Conservation (phyloP, 306 rosid genomes). For the Rosa lucieae region DNA sequence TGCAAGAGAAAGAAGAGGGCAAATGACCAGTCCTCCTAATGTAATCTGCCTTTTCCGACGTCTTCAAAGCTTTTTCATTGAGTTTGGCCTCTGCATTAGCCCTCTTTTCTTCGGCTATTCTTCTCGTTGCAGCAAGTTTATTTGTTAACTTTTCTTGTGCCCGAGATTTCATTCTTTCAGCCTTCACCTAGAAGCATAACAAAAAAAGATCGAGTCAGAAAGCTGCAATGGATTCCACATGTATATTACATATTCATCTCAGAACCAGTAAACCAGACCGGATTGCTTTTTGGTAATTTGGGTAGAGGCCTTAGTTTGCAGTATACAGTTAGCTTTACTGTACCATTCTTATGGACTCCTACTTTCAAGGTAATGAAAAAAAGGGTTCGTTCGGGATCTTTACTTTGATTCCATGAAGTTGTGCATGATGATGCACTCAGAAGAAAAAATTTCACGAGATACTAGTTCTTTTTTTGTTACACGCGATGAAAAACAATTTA, state of each 20-base stretch:
- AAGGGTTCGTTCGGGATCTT: background rate
- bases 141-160: constrained; percentile 73
- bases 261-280: background rate
- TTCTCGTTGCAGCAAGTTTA: constrained; percentile 64
- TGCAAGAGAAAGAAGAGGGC: constrained; percentile 80
- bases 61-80: constrained; percentile 71
- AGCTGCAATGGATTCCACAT: background rate
- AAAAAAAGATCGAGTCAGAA: constrained; percentile 15
- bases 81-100: constrained; percentile 78
- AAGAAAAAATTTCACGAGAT: background rate
- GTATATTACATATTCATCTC: background rate
- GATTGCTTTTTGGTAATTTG: too few species aligned
- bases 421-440: background rate
- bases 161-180: constrained; percentile 80
- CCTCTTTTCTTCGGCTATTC: constrained; percentile 81
- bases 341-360: too few species aligned
- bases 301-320: too few species aligned
- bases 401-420: background rate
- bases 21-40: constrained; percentile 85
- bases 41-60: constrained; percentile 78
- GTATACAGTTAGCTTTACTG: too few species aligned
- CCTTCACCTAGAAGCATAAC: constrained; percentile 53
- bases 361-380: background rate
- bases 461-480: background rate
- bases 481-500: background rate